Conservation (phyloP, 2,329 filamentous ascomycete genomes). For the Ceratocystis lukuohia region DNA sequence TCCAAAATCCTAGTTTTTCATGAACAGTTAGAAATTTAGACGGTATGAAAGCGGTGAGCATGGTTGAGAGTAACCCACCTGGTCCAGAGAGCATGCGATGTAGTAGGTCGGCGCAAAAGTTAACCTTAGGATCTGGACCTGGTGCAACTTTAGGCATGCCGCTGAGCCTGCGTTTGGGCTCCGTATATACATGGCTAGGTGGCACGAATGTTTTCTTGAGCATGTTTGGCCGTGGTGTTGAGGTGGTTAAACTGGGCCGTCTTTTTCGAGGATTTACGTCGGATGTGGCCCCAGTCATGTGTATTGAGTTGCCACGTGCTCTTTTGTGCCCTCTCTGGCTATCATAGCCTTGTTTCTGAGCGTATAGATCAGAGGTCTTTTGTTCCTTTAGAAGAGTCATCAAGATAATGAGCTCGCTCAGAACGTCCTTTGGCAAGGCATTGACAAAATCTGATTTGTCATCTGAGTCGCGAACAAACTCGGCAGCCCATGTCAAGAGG, state of each 20-base stretch:
- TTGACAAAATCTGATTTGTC: conserved; percentile 44
- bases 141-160: conserved; percentile 15
- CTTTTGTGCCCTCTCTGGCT: conserved; percentile 12
- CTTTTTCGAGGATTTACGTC: conserved; percentile 27
- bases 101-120: conserved; percentile 45
- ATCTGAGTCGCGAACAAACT: conserved; percentile 47
- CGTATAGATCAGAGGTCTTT: neutral
- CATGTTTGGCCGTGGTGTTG: conserved; percentile 25
- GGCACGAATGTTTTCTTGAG: conserved; percentile 20
- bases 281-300: conserved; percentile 15
- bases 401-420: conserved; percentile 48
- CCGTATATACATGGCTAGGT: conserved; percentile 21
- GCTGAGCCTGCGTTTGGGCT: conserved; percentile 24
- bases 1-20: conserved; percentile 45
- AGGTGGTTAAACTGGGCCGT: conserved; percentile 20
- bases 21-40: neutral
- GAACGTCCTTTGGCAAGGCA: conserved; percentile 47
- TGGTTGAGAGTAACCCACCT: conserved; percentile 29
- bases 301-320: conserved; percentile 14
- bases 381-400: conserved; percentile 42
- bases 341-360: conserved; percentile 9
- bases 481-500: conserved; percentile 47
- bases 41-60: neutral
- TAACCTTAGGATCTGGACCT: conserved; percentile 31
- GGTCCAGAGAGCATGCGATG: conserved; percentile 49